Base-by-base conservation (phyloP, 1,284 basidiomycete species). In the Boletellus deceptivus region DNA sequence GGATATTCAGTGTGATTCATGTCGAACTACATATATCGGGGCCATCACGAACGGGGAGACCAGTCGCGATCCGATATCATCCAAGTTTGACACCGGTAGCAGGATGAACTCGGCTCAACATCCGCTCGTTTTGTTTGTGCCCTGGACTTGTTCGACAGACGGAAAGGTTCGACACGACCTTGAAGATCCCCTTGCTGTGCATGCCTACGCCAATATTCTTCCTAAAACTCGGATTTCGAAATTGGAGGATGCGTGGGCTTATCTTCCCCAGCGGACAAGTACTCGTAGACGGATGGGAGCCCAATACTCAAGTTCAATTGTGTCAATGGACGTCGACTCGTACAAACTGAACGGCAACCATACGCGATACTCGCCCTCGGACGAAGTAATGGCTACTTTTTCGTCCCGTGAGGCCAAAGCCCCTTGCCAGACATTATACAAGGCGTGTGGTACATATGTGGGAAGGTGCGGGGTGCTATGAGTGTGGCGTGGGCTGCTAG, bases 241-340 rank as follows among this genome's bases (percentile, higher is more conserved):
- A 41, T 56, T 11, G 29, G 11, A 31, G 25, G 76, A 22, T 22
- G 22, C 4, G 22, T 22, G 4, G 22, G 22, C 22, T 22, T 22
- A 4, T 83, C 58, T 83, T 81, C 63, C 68, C 82, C 41, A 82
- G 79, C 52, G 82, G 81, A 6, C 80, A 82, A 62, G 77, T 75
- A 6, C 80, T 80, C 1, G 72, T 75, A 13, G 76, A 75, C 55
- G 68, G 8, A 25, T 25, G 77, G 20, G 70, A 73, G 24, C 51
- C 80, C 16, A 25, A 25, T 25, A 25, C 8, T 25, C 25, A 25
- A 9, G 25, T 25, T 25, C 25, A 25, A 25, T 25, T 7, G 5
- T 25, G 25, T 25, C 25, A 25, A 9, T 25, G 25, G 25, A 25
- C 8, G 25, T 25, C 29, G 29, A 31, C 29, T 38, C 43, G 33